Conservation (phyloP, 768 basidiomycete genomes). For the Hericium coralloides region DNA sequence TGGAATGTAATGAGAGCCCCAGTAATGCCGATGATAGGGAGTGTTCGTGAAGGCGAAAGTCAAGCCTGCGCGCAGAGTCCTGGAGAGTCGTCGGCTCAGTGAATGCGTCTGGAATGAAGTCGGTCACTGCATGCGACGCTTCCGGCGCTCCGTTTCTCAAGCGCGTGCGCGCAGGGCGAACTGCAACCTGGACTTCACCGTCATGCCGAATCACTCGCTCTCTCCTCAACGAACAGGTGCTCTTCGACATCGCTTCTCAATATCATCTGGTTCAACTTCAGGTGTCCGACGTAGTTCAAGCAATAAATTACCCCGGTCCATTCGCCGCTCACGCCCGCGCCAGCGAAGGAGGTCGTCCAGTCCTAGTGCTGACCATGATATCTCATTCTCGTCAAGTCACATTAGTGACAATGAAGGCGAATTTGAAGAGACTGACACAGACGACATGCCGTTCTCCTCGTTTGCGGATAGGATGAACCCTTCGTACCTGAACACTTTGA, state of each 20-base stretch:
- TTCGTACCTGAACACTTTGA: slow-evolving; percentile 5
- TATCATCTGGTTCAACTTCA: slow-evolving; percentile 5
- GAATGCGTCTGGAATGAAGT: too few species aligned
- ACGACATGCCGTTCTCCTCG: neutral
- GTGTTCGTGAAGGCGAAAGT: too few species aligned
- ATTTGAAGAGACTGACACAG: slow-evolving; percentile 2
- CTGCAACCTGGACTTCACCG: too few species aligned
- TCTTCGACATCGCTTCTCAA: neutral
- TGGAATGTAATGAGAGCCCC: too few species aligned
- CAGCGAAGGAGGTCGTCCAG: slow-evolving; percentile 9
- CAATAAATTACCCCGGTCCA: slow-evolving; percentile 1
- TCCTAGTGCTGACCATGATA: slow-evolving; percentile 3
- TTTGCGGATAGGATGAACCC: neutral
- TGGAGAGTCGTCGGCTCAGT: too few species aligned
- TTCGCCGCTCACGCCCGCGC: slow-evolving; percentile 4
- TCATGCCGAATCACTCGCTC: neutral
- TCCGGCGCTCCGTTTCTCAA: neutral
- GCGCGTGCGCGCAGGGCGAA: neutral
- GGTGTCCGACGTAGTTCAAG: slow-evolving; percentile 3
- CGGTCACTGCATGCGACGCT: too few species aligned
- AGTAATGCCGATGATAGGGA: too few species aligned
- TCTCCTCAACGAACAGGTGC: neutral
- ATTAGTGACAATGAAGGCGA: slow-evolving; percentile 8
- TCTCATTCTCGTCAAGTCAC: slow-evolving; percentile 9
- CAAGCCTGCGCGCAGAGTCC: too few species aligned